Evolutionary conservation across 1,284 basidiomycete genomes (phyloP).

Genomic region (Rhodotorula mucilaginosa): DNA sequence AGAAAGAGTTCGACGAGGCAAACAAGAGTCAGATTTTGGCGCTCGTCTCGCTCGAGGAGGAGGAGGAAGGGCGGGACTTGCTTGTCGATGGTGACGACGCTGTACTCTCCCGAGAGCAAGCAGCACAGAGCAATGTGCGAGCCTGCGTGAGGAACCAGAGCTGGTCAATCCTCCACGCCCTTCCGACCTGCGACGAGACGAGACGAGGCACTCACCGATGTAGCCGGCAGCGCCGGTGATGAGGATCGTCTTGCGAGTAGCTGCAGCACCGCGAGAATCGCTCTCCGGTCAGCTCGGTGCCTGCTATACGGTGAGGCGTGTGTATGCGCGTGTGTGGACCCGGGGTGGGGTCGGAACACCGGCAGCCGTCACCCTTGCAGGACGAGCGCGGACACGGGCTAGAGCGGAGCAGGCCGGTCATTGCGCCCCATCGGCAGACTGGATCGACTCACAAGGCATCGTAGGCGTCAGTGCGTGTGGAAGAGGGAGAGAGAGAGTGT

Average conservation of each 20-base stretch:
- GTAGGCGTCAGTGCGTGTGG: background rate
- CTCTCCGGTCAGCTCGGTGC: too few species aligned
- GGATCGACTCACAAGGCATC: background rate
- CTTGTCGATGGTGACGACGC: constrained; percentile 49
- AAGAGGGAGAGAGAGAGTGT: background rate
- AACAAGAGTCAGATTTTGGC: too few species aligned
- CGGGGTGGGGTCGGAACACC: background rate
- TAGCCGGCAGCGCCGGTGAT: constrained; percentile 42
- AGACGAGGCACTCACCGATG: constrained; percentile 39
- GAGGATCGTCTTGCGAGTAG: constrained; percentile 40
- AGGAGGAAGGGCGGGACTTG: constrained; percentile 9
- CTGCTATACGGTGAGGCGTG: too few species aligned
- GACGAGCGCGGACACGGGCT: background rate
- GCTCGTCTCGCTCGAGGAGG: too few species aligned
- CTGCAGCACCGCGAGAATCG: background rate
- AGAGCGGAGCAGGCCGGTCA: background rate
- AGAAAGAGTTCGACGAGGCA: background rate
- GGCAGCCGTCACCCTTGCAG: background rate
- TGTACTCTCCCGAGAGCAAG: constrained; percentile 50
- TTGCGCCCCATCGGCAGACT: background rate
- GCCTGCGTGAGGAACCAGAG: constrained; percentile 24
- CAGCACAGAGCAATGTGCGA: constrained; percentile 52
- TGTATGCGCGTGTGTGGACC: background rate
- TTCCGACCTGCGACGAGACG: background rate
- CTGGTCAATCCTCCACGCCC: background rate